phyloP scores from a whole-genome alignment of 2,329 filamentous ascomycete genomes.

The Ophiocordyceps robertsii region DNA sequence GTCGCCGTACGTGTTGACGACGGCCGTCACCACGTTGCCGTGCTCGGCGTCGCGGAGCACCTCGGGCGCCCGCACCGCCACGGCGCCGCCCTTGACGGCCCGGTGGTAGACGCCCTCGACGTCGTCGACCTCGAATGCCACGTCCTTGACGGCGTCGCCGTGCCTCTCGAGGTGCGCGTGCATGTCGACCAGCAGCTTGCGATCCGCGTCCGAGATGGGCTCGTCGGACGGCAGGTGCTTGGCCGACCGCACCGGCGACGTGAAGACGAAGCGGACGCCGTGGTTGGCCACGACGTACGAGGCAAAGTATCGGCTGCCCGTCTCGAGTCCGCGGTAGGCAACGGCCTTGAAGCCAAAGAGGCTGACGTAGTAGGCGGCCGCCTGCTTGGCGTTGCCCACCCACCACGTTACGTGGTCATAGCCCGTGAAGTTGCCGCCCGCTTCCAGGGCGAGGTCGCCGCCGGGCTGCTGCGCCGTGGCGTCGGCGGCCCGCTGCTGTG shows the following conservation, averaged over 20 bases:
- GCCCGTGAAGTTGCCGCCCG: slow-evolving; percentile 51
- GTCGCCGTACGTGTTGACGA: slow-evolving; percentile 86
- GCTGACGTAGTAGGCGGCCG: slow-evolving; percentile 74
- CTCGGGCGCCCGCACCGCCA: slow-evolving; percentile 48
- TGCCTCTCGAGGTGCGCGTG: slow-evolving; percentile 75
- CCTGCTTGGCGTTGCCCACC: slow-evolving; percentile 94
- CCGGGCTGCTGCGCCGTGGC: slow-evolving; percentile 26
- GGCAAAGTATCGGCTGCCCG: slow-evolving; percentile 65
- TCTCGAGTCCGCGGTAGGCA: slow-evolving; percentile 81
- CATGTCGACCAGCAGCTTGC: slow-evolving; percentile 55
- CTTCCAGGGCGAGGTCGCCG: slow-evolving; percentile 40
- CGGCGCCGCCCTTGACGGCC: slow-evolving; percentile 53
- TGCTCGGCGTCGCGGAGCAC: slow-evolving; percentile 40
- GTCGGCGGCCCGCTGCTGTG: slow-evolving; percentile 28
- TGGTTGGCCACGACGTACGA: slow-evolving; percentile 75
- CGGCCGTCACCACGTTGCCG: slow-evolving; percentile 59
- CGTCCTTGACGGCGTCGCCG: slow-evolving; percentile 89
- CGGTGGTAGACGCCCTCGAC: slow-evolving; percentile 66
- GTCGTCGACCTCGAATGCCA: slow-evolving; percentile 87
- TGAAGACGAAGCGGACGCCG: slow-evolving; percentile 69
- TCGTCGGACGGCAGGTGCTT: slow-evolving; percentile 42
- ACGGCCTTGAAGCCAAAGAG: slow-evolving; percentile 76
- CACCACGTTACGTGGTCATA: slow-evolving; percentile 95
- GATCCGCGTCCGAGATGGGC: slow-evolving; percentile 49
- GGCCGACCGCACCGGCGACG: slow-evolving; percentile 59